Evolutionary conservation across 192 early-diverging fungal genomes (phyloP).

Genomic region (Linnemannia elongata): DNA sequence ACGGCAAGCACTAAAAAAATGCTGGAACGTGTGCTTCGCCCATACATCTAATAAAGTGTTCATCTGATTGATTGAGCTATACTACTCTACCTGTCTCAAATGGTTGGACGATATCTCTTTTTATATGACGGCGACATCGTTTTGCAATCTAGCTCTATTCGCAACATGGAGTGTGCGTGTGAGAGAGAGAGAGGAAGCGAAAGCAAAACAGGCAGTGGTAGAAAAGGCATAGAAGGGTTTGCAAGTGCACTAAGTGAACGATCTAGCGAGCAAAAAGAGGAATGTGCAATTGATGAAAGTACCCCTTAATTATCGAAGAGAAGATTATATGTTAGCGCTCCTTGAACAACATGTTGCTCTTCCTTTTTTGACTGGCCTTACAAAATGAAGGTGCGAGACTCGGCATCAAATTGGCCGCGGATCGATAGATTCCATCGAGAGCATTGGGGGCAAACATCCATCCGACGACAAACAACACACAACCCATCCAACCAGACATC

Average conservation of each 20-base stretch:
- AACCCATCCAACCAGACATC: slow-evolving; percentile 26
- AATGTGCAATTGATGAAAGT: background rate
- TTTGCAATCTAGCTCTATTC: too few species aligned
- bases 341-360: slow-evolving; percentile 25
- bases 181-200: background rate
- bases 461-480: slow-evolving; percentile 12
- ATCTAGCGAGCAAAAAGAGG: background rate
- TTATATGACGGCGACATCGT: too few species aligned
- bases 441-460: slow-evolving; percentile 25
- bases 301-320: background rate
- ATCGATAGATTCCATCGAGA: background rate
- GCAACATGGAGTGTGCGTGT: too few species aligned
- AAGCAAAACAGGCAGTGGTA: background rate
- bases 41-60: too few species aligned
- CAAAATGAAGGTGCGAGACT: slow-evolving; percentile 47
- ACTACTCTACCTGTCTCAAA: too few species aligned
- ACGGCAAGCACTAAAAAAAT: background rate
- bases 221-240: background rate
- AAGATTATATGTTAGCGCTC: background rate
- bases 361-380: slow-evolving; percentile 50
- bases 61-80: too few species aligned
- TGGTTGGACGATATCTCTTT: too few species aligned
- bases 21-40: background rate
- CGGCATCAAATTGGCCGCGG: background rate
- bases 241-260: background rate